Evolutionary conservation across 2,329 filamentous ascomycete genomes (phyloP).

Genomic region (Alternaria ethzedia): DNA sequence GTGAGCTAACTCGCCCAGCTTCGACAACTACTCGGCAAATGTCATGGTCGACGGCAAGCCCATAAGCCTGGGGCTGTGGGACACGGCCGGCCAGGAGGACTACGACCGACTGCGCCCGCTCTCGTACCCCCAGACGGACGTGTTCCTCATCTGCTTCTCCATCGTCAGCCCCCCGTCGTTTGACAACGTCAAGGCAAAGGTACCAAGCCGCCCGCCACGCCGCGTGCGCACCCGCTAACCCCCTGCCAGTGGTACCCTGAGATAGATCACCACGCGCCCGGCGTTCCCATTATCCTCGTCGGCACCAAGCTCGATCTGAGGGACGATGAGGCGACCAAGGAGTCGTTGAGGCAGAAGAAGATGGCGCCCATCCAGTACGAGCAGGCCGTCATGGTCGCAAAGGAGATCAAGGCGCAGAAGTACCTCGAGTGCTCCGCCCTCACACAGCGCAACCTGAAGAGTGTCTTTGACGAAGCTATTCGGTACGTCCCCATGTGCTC

Average conservation of each 20-base stretch:
- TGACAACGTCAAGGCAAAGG: slow-evolving; percentile 99
- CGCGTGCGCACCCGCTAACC: slow-evolving; percentile 21
- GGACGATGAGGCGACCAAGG: slow-evolving; percentile 82
- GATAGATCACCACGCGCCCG: slow-evolving; percentile 94
- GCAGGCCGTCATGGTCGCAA: slow-evolving; percentile 84
- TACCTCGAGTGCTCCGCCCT: slow-evolving; percentile 98
- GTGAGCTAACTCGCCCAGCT: slow-evolving; percentile 61
- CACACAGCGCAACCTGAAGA: slow-evolving; percentile 96
- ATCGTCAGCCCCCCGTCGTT: slow-evolving; percentile 97
- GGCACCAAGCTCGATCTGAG: slow-evolving; percentile 96
- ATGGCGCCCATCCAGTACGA: slow-evolving; percentile 98
- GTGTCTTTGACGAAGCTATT: slow-evolving; percentile 98
- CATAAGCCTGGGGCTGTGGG: slow-evolving; percentile 95
- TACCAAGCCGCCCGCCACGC: slow-evolving; percentile 51
- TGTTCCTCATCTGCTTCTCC: slow-evolving; percentile 98
- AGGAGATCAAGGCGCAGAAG: slow-evolving; percentile 95
- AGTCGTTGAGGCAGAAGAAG: slow-evolving; percentile 84
- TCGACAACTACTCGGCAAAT: slow-evolving; percentile 98
- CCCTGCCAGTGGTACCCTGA: slow-evolving; percentile 85
- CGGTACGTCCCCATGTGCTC: slow-evolving; percentile 66
- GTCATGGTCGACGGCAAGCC: slow-evolving; percentile 99
- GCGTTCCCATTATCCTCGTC: slow-evolving; percentile 94
- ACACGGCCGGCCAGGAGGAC: slow-evolving; percentile 98
- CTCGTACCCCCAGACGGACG: slow-evolving; percentile 97
- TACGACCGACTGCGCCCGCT: slow-evolving; percentile 94